Conservation (phyloP, 2,329 filamentous ascomycete species). For the Botryotinia convoluta region DNA sequence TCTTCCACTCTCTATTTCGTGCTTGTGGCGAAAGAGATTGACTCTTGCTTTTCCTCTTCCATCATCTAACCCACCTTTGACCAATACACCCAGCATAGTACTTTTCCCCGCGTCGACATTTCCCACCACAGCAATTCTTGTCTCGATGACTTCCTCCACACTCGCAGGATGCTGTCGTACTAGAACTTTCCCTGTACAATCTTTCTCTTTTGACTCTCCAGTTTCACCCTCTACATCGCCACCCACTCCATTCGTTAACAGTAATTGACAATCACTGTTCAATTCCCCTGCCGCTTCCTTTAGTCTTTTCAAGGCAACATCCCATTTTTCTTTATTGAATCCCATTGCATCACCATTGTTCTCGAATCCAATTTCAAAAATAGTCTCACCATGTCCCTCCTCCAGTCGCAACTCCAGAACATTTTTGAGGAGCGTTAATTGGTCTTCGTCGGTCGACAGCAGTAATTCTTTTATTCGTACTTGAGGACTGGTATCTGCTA, state of each 20-base stretch:
- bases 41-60: conserved; percentile 90
- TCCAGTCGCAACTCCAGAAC: conserved; percentile 67
- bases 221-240: conserved; percentile 59
- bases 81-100: conserved; percentile 90
- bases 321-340: conserved; percentile 73
- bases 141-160: conserved; percentile 89
- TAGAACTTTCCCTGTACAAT: conserved; percentile 79
- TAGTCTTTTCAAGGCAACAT: conserved; percentile 65
- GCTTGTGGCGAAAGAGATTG: conserved; percentile 95
- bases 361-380: conserved; percentile 92
- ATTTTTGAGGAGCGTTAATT: conserved; percentile 59
- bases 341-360: conserved; percentile 84
- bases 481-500: conserved; percentile 66
- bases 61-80: conserved; percentile 93
- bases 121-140: conserved; percentile 91
- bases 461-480: conserved; percentile 75
- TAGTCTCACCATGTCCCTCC: conserved; percentile 82
- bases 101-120: conserved; percentile 98
- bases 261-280: conserved; percentile 72
- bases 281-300: conserved; percentile 60
- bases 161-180: conserved; percentile 71
- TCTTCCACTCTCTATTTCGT: conserved; percentile 92
- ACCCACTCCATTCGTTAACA: conserved; percentile 89
- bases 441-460: conserved; percentile 60
- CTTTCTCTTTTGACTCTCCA: conserved; percentile 35